Evolutionary conservation across 2,329 filamentous ascomycete genomes (phyloP), one percentile per base, ranked within the genome.

Genomic region (Plectosphaerella sp.): DNA sequence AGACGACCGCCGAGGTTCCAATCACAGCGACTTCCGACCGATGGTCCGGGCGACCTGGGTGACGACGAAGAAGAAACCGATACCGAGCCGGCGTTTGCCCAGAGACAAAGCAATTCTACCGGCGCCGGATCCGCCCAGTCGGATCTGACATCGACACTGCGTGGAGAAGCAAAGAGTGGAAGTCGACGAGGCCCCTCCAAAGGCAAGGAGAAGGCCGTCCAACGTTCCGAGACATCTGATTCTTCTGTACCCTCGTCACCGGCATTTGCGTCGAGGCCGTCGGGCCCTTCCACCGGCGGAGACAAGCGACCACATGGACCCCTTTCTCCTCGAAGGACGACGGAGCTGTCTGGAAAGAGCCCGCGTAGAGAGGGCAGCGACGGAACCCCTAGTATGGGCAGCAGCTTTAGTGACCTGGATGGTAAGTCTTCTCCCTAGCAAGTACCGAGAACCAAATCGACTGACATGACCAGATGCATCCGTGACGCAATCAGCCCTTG

Each of bases 401-500:
- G 89, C 66, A 92, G 88, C 61, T 94, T 91, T 62, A 93, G 88
- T 68, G 90, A 94, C 71, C 77, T 95, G 43, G 89, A 93, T 65
- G 88, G 88, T 82, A 73, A 43, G 18, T 43, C 11, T 3, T 20
- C 3, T 8, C 16, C 16, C 16, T 4, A 41, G n/a, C 10, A 12
- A 22, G 55, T 50, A 52, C 46, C 48, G 16, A 59, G 52, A 14
- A 12, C 35, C 28, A 4, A 11, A 16, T 24, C 54, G 36, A 15
- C 54, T 57, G 33, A 56, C 49, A 16, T 8, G 11, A 22, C 20
- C 12, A 89, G 89, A 92, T 74, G 84, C 87, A 16, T 90, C 88
- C 16, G 85, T 93, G 15, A 91, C 89, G 25, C 88, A 91, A 65
- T 90, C 86, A 15, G 89, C 89, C 3, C 72, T 93, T 51, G 89